Base-by-base conservation (phyloP, 2,329 filamentous ascomycete species). In the Ampelomyces quisqualis region DNA sequence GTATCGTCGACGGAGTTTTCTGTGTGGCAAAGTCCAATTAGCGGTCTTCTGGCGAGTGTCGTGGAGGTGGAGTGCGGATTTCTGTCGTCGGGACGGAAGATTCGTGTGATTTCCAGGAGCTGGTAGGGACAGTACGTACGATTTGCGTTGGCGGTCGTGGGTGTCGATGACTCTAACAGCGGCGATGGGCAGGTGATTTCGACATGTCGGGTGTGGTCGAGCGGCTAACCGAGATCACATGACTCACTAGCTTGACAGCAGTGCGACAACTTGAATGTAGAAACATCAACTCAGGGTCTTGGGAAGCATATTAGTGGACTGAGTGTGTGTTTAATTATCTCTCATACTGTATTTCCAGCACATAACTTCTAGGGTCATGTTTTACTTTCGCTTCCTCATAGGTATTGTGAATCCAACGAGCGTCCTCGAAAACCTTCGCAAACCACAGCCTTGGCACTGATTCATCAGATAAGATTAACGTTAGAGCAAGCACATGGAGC, bases 81-180 rank as follows among this genome's bases (percentile, higher is more conserved):
- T 23, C 42, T 34, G 30, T 41, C 18, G 38, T 45, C 35, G 49
- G 38, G 23, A 18, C 13, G 35, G 43, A 15, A 4, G 23, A 14
- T 38, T 28, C 40, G 32, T 36, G 20, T 17, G 9, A 20, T 22
- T 28, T 29, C 17, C 32, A 34, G 46, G 48, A 34, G 53, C 55
- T 64, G 58, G 58, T 62, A 65, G 60, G 62, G 34, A 39, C 47
- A 47, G 52, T 59, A 68, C 64, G 58, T 64, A 67, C 65, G 62
- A 55, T 47, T 57, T 60, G 58, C 46, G 47, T 51, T 35, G 61
- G 57, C 50, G 53, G 59, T 54, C 55, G 63, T 56, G 42, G 55
- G 54, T 57, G 55, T 60, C 59, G 56, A 53, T 62, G 62, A 59
- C 55, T 60, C 49, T 52, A 49, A 49, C 49, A 50, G 45, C 53